A percentile compares a stretch with the other conserved stretches of the same genome.
These are phyloP conservation scores for Podospora fimiseda DNA, from an alignment of 495 filamentous ascomycete species.

Conservation along the genomic window DNA sequence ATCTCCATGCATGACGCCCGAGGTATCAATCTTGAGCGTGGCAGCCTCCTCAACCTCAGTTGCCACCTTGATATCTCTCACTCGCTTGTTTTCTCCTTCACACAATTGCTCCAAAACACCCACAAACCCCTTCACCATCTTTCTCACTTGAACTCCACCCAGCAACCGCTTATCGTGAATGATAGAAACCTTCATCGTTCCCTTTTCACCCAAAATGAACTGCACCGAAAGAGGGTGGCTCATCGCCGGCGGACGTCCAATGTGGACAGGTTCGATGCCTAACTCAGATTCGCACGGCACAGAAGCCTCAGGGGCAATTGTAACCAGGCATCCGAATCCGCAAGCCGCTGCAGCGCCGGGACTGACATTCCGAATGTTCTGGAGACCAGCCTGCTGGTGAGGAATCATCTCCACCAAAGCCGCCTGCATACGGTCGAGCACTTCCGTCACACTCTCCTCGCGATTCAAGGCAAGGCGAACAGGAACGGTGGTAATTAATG, in stretches of 20 bases:
- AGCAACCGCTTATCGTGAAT: slow-evolving; percentile 3
- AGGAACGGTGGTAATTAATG: slow-evolving; percentile 62
- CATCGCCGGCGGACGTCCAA: slow-evolving; percentile 1
- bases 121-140: slow-evolving; percentile 3
- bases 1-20: slow-evolving; percentile 1
- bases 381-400: slow-evolving; percentile 8
- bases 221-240: slow-evolving; percentile 6
- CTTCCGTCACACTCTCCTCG: neutral
- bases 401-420: slow-evolving; percentile 15
- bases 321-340: slow-evolving; percentile 4
- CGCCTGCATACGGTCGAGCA: slow-evolving; percentile 1
- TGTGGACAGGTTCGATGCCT: neutral
- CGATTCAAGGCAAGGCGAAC: slow-evolving; percentile 31
- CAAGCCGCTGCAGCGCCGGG: slow-evolving; percentile 1
- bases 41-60: neutral
- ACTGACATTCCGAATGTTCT: slow-evolving; percentile 6
- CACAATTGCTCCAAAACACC: slow-evolving; percentile 4
- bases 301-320: slow-evolving; percentile 4
- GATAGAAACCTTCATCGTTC: slow-evolving; percentile 2
- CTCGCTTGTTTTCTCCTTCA: neutral
- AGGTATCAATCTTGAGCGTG: neutral
- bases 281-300: neutral
- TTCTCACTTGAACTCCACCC: neutral
- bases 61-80: slow-evolving; percentile 1
- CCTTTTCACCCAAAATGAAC: neutral